Evolutionary conservation across 331 rosid genomes (phyloP).

Genomic region (Erythrophleum ivorense): DNA sequence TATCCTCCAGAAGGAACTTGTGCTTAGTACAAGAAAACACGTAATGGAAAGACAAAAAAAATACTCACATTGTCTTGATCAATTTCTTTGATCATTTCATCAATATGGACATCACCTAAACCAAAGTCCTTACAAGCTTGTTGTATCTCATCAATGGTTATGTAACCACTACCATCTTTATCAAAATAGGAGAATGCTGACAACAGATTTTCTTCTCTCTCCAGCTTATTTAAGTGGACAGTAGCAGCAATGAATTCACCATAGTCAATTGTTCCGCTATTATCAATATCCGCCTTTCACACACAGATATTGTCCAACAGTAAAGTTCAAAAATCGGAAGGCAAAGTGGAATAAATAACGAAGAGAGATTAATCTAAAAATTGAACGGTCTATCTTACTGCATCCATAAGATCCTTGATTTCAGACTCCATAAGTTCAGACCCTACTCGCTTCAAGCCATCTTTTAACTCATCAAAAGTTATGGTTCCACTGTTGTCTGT

Average conservation of each 20-base stretch:
- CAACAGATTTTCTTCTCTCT: constrained; percentile 61
- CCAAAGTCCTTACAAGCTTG: constrained; percentile 66
- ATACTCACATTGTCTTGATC: constrained; percentile 60
- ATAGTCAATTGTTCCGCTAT: constrained; percentile 59
- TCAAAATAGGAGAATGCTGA: constrained; percentile 63
- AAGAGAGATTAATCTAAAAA: constrained; percentile 14
- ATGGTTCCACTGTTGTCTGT: constrained; percentile 65
- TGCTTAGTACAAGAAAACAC: constrained; percentile 1
- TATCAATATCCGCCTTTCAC: constrained; percentile 61
- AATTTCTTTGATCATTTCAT: constrained; percentile 63
- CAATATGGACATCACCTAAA: constrained; percentile 56
- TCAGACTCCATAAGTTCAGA: constrained; percentile 65
- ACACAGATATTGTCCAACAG: neutral
- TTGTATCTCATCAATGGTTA: constrained; percentile 68
- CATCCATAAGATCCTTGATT: constrained; percentile 66
- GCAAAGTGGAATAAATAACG: constrained; percentile 4
- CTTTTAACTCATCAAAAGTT: constrained; percentile 65
- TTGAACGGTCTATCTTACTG: constrained; percentile 45
- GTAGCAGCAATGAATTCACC: constrained; percentile 68
- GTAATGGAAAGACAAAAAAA: neutral
- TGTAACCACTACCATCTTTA: constrained; percentile 65
- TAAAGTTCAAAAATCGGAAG: constrained; percentile 19
- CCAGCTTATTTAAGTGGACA: constrained; percentile 64
- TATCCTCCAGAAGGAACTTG: constrained; percentile 11
- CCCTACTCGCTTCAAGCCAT: constrained; percentile 56